Conservation (phyloP, 129 eudicot species). For the Tagetes patula region DNA sequence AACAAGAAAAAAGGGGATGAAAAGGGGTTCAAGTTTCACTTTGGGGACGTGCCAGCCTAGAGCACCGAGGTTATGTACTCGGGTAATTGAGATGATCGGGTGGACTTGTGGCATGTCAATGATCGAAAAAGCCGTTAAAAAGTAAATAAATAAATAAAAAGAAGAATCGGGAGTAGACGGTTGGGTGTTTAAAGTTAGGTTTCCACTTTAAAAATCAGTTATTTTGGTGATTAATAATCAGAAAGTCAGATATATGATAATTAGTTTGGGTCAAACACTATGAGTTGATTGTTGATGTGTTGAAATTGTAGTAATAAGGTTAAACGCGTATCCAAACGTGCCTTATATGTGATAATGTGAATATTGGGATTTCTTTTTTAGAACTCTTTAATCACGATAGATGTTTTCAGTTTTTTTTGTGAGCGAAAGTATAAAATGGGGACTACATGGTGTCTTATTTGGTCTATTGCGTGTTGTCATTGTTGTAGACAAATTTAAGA, state of each 20-base stretch:
- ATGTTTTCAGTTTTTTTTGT: neutral
- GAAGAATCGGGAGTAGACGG: constrained; percentile 11
- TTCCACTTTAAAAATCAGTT: neutral
- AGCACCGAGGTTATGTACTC: too few relatives aligned
- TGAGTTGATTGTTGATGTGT: neutral
- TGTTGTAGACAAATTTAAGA: constrained; percentile 21
- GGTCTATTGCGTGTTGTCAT: constrained; percentile 13
- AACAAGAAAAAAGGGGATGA: too few relatives aligned
- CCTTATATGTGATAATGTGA: constrained; percentile 16
- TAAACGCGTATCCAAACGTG: neutral
- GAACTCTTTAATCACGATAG: neutral
- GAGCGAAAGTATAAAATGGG: constrained; percentile 8
- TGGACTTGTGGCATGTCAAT: too few relatives aligned
- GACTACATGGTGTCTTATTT: constrained; percentile 22
- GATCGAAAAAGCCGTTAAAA: too few relatives aligned
- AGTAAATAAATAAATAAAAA: neutral
- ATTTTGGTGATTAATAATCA: neutral
- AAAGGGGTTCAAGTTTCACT: too few relatives aligned
- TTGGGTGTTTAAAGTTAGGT: constrained; percentile 1
- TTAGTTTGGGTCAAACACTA: neutral
- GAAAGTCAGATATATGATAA: constrained; percentile 7
- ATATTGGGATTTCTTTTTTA: constrained; percentile 1
- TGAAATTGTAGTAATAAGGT: neutral
- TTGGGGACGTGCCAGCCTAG: too few relatives aligned
- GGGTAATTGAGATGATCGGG: too few relatives aligned